Base-by-base conservation (phyloP, 495 filamentous ascomycete species). In the Physcia stellaris region DNA sequence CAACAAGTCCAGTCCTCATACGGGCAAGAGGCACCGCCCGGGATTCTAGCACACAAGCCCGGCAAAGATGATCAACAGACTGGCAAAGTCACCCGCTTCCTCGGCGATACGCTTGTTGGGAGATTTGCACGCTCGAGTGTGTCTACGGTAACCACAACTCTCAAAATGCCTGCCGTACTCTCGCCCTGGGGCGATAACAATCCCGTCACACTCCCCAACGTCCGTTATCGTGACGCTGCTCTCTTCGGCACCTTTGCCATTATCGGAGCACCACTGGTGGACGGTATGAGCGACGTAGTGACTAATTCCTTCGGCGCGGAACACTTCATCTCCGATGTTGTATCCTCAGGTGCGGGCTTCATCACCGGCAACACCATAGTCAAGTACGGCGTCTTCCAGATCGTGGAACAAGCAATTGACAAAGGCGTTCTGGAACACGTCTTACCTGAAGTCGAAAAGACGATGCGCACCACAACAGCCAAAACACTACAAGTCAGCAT, bases 161-260 rank as follows among this genome's bases (percentile, higher is more conserved):
- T 53, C 20, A 60, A 57, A 34, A 48, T 61, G 39, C 58, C 58
- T 6, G 31, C 45, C 3, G 39, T 47, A n/a, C 46, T 61, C 2
- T 60, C 58, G 18, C 58, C 58, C 9, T 61, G 55, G 58, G 58
- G 58, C 20, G 58, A 61, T 40, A 61, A 60, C 39, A 60, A 61
- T 32, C 59, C 58, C 17, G 53, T 61, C 21, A 61, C 58, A 13
- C 51, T 61, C n/a, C 58, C 58, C 16, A 61, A 61, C 33, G 53
- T 61, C 6, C 55, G 58, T 7, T 60, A 60, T 37, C 50, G 58
- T 24, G 58, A 61, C 43, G 58, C 58, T 11, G 48, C 56, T 27
- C 49, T 61, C 22, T 61, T 61, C 32, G 56, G 53, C n/a, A 61
- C 58, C 11, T 60, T 60, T 27, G 51, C 52, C 10, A 50, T 58